A percentile compares a stretch with the other conserved stretches of the same genome.
Evolutionary conservation across 1,284 basidiomycete species (phyloP).

Genomic region (Schizopora paradoxa): DNA sequence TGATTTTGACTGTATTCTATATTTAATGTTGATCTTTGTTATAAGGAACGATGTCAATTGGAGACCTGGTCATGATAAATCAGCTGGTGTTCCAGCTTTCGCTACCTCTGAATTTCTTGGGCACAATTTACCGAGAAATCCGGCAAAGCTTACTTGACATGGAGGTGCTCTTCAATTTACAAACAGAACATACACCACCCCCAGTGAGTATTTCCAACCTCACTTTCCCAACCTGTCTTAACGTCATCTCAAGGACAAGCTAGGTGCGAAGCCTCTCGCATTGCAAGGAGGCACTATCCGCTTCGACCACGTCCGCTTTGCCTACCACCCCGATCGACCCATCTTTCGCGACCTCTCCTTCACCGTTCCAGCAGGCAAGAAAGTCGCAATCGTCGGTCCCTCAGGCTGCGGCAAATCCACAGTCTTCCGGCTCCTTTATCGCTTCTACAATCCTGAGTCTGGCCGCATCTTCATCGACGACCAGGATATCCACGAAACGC

Average conservation of each 20-base stretch:
- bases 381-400: slow-evolving; percentile 94
- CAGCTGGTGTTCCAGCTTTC: slow-evolving; percentile 98
- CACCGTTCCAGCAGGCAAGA: slow-evolving; percentile 90
- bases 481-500: slow-evolving; percentile 77
- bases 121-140: slow-evolving; percentile 95
- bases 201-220: slow-evolving; percentile 37
- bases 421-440: slow-evolving; percentile 88
- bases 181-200: slow-evolving; percentile 75
- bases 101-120: slow-evolving; percentile 93
- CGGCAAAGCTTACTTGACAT: slow-evolving; percentile 94
- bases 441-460: slow-evolving; percentile 85
- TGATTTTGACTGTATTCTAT: neutral
- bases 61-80: slow-evolving; percentile 98
- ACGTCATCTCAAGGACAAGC: slow-evolving; percentile 53
- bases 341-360: slow-evolving; percentile 91
- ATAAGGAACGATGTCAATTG: slow-evolving; percentile 93
- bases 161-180: slow-evolving; percentile 92
- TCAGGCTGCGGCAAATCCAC: slow-evolving; percentile 99
- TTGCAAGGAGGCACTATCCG: slow-evolving; percentile 83
- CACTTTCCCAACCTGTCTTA: neutral
- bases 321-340: slow-evolving; percentile 84
- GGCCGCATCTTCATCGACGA: slow-evolving; percentile 84
- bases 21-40: neutral
- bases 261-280: slow-evolving; percentile 60
- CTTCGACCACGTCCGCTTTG: slow-evolving; percentile 91